Percentiles rank a stretch among this genome's conserved stretches.
Evolutionary conservation across 2,329 filamentous ascomycete genomes (phyloP).

Genomic region (Botrytis medusae): DNA sequence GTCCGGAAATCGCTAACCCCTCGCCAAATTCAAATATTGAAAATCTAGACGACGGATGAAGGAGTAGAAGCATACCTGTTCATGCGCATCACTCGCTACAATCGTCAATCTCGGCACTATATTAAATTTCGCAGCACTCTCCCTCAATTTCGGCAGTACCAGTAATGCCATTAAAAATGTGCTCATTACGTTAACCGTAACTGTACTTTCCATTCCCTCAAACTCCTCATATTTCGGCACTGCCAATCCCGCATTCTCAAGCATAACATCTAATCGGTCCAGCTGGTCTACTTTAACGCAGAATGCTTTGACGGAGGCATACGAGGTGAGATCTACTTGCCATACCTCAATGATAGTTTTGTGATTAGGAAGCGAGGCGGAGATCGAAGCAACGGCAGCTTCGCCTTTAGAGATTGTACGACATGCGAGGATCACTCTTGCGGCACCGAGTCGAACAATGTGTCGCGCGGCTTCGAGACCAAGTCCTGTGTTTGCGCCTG

Average conservation of each 20-base stretch:
- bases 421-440: slow-evolving; percentile 37
- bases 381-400: slow-evolving; percentile 19
- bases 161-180: slow-evolving; percentile 39
- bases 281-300: slow-evolving; percentile 42
- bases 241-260: slow-evolving; percentile 42
- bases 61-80: slow-evolving; percentile 27
- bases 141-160: slow-evolving; percentile 36
- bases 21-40: not conserved
- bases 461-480: slow-evolving; percentile 48
- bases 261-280: slow-evolving; percentile 46
- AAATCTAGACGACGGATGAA: not conserved
- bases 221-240: slow-evolving; percentile 26
- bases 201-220: slow-evolving; percentile 34
- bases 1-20: not conserved
- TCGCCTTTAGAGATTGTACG: slow-evolving; percentile 29
- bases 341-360: slow-evolving; percentile 45
- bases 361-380: slow-evolving; percentile 14
- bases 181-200: slow-evolving; percentile 40
- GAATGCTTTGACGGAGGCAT: slow-evolving; percentile 49
- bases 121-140: slow-evolving; percentile 29
- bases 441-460: slow-evolving; percentile 37
- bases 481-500: slow-evolving; percentile 51
- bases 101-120: slow-evolving; percentile 32
- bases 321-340: slow-evolving; percentile 50
- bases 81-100: slow-evolving; percentile 34